Evolutionary conservation across 176 grass and related monocot species (phyloP).

Genomic region (Aegilops tauschii): DNA sequence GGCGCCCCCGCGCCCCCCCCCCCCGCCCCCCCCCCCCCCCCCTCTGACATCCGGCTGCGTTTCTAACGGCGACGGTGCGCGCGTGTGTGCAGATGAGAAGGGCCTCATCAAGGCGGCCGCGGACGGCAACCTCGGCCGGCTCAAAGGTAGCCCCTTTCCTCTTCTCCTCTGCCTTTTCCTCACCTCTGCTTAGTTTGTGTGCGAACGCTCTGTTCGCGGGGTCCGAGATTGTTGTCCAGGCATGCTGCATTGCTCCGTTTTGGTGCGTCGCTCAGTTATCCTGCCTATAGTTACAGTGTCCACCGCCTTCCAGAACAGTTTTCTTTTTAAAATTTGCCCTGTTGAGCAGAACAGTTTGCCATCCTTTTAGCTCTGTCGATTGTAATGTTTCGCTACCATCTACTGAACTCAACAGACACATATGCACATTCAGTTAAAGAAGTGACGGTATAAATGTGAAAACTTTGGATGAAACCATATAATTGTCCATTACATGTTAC

Average conservation of each 20-base stretch:
- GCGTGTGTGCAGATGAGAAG: neutral
- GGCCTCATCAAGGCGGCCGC: conserved; percentile 2
- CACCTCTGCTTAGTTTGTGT: neutral
- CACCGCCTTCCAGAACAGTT: neutral
- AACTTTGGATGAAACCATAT: neutral
- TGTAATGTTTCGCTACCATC: too few species aligned
- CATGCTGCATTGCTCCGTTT: neutral
- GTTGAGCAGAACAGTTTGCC: neutral
- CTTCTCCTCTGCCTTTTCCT: too few species aligned
- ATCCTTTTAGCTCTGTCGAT: too few species aligned
- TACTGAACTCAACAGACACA: neutral
- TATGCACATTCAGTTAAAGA: neutral
- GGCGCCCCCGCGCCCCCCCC: too few species aligned
- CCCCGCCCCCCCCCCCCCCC: neutral
- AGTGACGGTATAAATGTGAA: neutral
- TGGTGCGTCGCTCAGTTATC: neutral
- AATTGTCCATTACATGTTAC: neutral
- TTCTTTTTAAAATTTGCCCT: neutral
- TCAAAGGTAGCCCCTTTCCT: conserved; percentile 1
- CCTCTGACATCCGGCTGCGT: neutral
- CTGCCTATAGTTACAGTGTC: neutral
- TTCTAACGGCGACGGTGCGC: neutral
- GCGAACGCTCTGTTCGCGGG: neutral
- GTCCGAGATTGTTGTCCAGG: neutral
- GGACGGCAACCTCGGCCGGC: conserved; percentile 13